Conservation (phyloP, 345 rosid genomes). For the Syzygium oleosum region DNA sequence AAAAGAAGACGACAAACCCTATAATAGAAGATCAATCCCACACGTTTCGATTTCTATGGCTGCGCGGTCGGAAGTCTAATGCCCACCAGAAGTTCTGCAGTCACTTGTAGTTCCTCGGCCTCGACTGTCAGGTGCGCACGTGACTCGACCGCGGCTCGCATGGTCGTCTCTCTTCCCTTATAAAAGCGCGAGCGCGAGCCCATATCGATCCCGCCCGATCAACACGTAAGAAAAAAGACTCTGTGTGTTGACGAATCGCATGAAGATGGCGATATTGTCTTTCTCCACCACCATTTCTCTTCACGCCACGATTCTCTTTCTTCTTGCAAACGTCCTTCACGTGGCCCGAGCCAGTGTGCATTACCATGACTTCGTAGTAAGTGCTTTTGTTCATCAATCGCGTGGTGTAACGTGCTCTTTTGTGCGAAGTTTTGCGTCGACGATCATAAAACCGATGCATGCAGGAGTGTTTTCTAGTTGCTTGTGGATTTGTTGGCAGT, state of each 20-base stretch:
- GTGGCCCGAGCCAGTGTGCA: not conserved
- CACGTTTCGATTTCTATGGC: not conserved
- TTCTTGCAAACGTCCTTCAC: not conserved
- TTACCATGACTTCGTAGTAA: constrained; percentile 2
- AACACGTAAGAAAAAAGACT: not conserved
- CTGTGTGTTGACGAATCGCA: not conserved
- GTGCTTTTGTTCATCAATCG: not conserved
- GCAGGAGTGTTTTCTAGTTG: not conserved
- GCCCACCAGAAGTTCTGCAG: not conserved
- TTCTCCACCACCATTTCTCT: not conserved
- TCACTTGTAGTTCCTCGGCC: not conserved
- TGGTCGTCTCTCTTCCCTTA: not conserved
- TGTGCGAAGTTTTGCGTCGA: not conserved
- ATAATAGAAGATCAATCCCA: not conserved
- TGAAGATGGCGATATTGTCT: not conserved
- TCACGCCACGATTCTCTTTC: not conserved
- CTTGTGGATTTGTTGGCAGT: not conserved
- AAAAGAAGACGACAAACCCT: too few relatives aligned
- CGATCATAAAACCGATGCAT: not conserved
- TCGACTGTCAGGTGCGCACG: not conserved
- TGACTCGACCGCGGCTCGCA: rapidly evolving
- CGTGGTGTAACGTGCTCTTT: not conserved
- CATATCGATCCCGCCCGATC: not conserved
- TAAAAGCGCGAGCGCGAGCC: not conserved
- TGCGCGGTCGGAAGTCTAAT: not conserved